Evolutionary conservation across 805 yeast species (phyloP).

Genomic region (Priceomyces haplophilus): DNA sequence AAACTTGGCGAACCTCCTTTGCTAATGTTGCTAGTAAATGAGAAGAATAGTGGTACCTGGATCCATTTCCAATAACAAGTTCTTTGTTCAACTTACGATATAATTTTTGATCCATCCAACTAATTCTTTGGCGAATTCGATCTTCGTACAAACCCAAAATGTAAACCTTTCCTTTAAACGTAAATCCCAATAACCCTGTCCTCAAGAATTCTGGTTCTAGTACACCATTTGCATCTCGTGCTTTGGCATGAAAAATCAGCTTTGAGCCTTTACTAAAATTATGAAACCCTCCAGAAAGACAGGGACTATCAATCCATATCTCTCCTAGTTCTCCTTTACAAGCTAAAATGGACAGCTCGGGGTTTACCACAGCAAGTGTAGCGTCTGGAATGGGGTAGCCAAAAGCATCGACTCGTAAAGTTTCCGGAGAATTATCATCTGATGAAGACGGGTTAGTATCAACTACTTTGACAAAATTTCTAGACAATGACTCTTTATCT

Average conservation of each 20-base stretch:
- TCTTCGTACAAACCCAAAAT: constrained; percentile 91
- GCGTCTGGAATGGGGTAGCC: constrained; percentile 96
- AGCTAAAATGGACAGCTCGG: constrained; percentile 77
- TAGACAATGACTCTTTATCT: constrained; percentile 68
- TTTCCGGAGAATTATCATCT: constrained; percentile 40
- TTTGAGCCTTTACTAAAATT: constrained; percentile 64
- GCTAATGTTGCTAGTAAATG: constrained; percentile 85
- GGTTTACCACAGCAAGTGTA: constrained; percentile 88
- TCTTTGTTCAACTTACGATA: constrained; percentile 25
- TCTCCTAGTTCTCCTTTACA: constrained; percentile 85
- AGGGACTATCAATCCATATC: constrained; percentile 95
- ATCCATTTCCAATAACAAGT: constrained; percentile 35
- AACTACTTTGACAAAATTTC: constrained; percentile 67
- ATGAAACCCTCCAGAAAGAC: constrained; percentile 88
- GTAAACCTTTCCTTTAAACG: constrained; percentile 81
- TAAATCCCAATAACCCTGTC: constrained; percentile 88
- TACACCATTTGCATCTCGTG: constrained; percentile 67
- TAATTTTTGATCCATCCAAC: constrained; percentile 57
- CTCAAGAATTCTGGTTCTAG: constrained; percentile 78
- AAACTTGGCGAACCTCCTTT: constrained; percentile 72
- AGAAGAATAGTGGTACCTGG: constrained; percentile 76
- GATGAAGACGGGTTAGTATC: constrained; percentile 52
- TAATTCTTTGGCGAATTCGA: constrained; percentile 72
- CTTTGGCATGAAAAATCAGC: constrained; percentile 76
- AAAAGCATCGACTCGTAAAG: constrained; percentile 78